Evolutionary conservation across 352 stramenopile species (phyloP), one percentile per base, ranked within the genome.

Genomic region (Phytophthora citricola): DNA sequence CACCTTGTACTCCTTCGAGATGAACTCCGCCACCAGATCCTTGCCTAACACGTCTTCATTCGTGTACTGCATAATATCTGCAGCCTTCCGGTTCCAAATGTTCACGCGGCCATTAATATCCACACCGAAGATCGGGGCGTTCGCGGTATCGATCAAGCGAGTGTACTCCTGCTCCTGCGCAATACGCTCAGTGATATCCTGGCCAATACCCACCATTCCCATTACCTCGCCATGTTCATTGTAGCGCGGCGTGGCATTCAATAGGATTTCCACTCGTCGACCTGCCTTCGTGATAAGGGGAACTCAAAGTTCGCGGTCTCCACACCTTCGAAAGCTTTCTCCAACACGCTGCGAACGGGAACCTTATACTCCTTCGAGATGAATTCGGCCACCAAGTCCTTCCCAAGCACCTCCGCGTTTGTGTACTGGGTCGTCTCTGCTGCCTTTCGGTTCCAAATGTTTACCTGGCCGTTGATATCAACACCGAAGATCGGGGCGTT

Each of bases 391-490:
- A 87, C 77, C 22, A 89, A 38, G 15, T 82, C 69, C 27, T 81
- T 63, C 26, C 69, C 74, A 40, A 83, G 64, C 4, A 86, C 79
- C 24, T 93, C 81, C 9, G 72, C 53, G 11, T 65, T 61, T 5
- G 71, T 64, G 50, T 87, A 91, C 36, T 49, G 43, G 20, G 29
- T 49, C 20, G 29, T 49, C 12, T 49, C 22, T 3, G 43, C 43
- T 34, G 43, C 85, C 56, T 90, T 90, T 32, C 80, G 64, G 69
- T 93, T 92, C 81, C 82, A 86, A 32, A 89, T 87, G 46, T 89
- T 89, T n/a, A 90, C 79, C n/a, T 56, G 55, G 9, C 89, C 85
- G 27, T 81, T 72, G 27, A 64, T 68, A 64, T 97, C 87, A 2
- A 95, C 77, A 38, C 85, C 85, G 68, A 97, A 94, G n/a, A 22